phyloP scores from a whole-genome alignment of 129 eudicot genomes.

The Deinandra increscens region DNA sequence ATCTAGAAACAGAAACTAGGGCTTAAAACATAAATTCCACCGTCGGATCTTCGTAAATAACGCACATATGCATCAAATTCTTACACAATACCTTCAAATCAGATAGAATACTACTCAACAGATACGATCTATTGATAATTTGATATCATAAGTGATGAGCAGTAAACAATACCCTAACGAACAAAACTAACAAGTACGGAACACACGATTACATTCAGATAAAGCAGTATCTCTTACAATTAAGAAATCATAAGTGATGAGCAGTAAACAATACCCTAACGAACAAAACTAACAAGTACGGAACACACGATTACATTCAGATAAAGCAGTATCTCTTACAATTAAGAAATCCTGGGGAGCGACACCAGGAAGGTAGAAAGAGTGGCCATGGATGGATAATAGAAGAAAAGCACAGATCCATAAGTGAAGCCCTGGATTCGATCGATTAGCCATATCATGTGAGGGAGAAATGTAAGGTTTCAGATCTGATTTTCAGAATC shows the following conservation, averaged over 20 bases:
- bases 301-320: slow-evolving; percentile 3
- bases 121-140: slow-evolving; percentile 6
- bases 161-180: background rate
- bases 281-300: background rate
- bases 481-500: background rate
- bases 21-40: background rate
- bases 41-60: slow-evolving; percentile 5
- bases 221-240: slow-evolving; percentile 28
- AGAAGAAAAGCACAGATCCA: slow-evolving; percentile 10
- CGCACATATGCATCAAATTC: background rate
- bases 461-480: too few species aligned
- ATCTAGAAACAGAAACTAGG: slow-evolving; percentile 10
- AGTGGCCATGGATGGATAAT: too few species aligned
- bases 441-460: too few species aligned
- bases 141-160: background rate
- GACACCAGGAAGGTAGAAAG: slow-evolving; percentile 32
- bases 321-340: slow-evolving; percentile 25
- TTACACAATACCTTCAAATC: background rate
- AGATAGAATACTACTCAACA: background rate
- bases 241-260: slow-evolving; percentile 35
- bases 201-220: slow-evolving; percentile 8
- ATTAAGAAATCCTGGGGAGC: slow-evolving; percentile 63
- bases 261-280: background rate
- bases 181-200: background rate
- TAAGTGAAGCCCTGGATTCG: background rate